Percentiles rank a stretch among this genome's conserved stretches.
Evolutionary conservation across 2,329 filamentous ascomycete genomes (phyloP).

Genomic region (Nannizziopsis barbatae): DNA sequence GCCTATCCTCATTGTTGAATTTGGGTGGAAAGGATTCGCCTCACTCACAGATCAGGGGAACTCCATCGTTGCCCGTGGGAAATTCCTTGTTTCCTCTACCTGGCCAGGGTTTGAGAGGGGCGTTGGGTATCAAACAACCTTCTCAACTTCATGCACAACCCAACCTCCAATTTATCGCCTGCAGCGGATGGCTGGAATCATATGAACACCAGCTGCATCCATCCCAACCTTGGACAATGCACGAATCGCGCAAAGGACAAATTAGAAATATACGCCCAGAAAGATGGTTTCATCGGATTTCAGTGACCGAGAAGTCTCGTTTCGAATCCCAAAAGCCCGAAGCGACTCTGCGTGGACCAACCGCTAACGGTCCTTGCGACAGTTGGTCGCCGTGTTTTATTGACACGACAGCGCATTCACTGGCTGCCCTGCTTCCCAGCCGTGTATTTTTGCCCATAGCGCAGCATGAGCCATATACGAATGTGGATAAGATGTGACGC

Average conservation of each 20-base stretch:
- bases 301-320: background rate
- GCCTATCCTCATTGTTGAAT: no score
- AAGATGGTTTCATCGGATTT: conserved; percentile 5
- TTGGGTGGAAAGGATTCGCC: no score
- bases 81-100: no score
- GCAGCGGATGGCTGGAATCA: background rate
- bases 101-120: background rate
- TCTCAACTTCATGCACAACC: background rate
- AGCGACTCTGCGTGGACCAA: conserved; percentile 10
- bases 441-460: conserved; percentile 4
- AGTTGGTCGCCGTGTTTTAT: conserved; percentile 9
- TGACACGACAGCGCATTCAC: conserved; percentile 14
- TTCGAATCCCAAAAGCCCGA: conserved; percentile 3
- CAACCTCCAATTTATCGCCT: background rate
- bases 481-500: conserved; percentile 12
- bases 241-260: background rate
- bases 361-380: conserved; percentile 7
- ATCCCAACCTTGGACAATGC: background rate
- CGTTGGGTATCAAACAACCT: conserved; percentile 2
- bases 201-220: conserved; percentile 3
- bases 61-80: no score
- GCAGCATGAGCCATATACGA: conserved; percentile 4
- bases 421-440: conserved; percentile 13
- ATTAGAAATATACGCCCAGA: background rate
- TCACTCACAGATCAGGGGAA: no score